Conservation (phyloP, 2,329 filamentous ascomycete genomes). For the Neodidymelliopsis sp. region DNA sequence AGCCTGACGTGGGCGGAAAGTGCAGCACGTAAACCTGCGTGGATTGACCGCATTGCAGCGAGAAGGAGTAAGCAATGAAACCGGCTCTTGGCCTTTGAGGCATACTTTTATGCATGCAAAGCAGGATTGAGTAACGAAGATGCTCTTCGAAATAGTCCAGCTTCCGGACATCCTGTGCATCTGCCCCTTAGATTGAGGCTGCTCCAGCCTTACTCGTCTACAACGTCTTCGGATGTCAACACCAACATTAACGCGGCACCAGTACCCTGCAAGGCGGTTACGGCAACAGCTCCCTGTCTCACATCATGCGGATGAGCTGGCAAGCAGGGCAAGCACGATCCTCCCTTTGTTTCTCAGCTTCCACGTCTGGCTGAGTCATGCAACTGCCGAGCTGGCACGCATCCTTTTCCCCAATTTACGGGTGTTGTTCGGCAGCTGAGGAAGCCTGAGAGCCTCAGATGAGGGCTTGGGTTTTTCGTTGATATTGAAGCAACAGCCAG, state of each 20-base stretch:
- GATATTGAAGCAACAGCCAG: not conserved
- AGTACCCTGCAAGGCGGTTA: conserved; percentile 9
- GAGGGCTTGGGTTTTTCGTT: not conserved
- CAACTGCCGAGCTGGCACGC: not conserved
- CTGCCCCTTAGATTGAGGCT: too few relatives aligned
- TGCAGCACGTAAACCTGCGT: conserved; percentile 6
- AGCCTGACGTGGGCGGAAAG: conserved; percentile 6
- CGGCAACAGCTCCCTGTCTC: conserved; percentile 16
- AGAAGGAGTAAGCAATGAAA: not conserved
- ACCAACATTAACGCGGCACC: not conserved
- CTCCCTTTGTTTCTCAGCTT: conserved; percentile 1
- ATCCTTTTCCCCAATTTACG: conserved; percentile 2
- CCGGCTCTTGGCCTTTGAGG: not conserved
- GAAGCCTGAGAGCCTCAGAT: not conserved
- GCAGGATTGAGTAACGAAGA: not conserved
- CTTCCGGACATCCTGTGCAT: not conserved
- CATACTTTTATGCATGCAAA: not conserved
- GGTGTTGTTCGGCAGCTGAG: not conserved
- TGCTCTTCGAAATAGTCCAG: not conserved
- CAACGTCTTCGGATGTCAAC: not conserved
- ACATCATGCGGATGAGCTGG: conserved; percentile 13
- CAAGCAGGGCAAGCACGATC: conserved; percentile 4
- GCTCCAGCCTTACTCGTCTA: not conserved
- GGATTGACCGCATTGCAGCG: not conserved
- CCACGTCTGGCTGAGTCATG: conserved; percentile 8